Evolutionary conservation across 2,329 filamentous ascomycete genomes (phyloP).

Genomic region (Fusarium lateritium): DNA sequence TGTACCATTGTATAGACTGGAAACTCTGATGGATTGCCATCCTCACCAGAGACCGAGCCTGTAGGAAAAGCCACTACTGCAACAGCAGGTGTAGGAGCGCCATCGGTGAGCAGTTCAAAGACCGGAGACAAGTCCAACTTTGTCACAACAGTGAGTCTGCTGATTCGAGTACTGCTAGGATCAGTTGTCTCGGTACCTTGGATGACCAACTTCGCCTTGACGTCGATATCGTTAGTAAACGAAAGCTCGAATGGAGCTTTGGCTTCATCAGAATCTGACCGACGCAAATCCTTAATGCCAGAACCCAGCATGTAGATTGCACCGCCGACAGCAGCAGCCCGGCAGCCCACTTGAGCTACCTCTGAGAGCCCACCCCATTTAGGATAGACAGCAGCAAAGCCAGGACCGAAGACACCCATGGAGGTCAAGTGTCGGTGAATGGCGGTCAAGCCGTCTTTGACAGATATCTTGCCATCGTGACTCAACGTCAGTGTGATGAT

Average conservation of each 20-base stretch:
- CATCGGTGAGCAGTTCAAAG: conserved; percentile 81
- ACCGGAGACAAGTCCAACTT: conserved; percentile 74
- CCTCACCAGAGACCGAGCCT: conserved; percentile 58
- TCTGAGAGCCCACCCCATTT: conserved; percentile 95
- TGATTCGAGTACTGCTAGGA: conserved; percentile 57
- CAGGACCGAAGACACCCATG: conserved; percentile 88
- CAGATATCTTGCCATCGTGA: conserved; percentile 73
- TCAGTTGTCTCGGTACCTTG: conserved; percentile 56
- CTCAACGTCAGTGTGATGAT: conserved; percentile 80
- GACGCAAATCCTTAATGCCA: conserved; percentile 64
- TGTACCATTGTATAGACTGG: conserved; percentile 78
- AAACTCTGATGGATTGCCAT: conserved; percentile 55
- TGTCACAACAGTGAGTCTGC: conserved; percentile 77
- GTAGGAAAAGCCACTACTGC: conserved; percentile 78
- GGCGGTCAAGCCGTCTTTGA: conserved; percentile 76
- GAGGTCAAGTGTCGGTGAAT: conserved; percentile 87
- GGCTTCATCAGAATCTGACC: conserved; percentile 35
- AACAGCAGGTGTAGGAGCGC: conserved; percentile 80
- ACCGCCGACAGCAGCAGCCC: conserved; percentile 91
- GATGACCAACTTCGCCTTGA: conserved; percentile 70
- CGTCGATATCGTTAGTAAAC: conserved; percentile 70
- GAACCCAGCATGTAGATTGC: conserved; percentile 89
- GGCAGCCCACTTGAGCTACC: conserved; percentile 90
- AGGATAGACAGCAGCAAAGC: conserved; percentile 89
- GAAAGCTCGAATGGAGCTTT: conserved; percentile 59